Evolutionary conservation across 176 grass and related monocot species (phyloP).

Genomic region (Ampelocalamus luodianensis): DNA sequence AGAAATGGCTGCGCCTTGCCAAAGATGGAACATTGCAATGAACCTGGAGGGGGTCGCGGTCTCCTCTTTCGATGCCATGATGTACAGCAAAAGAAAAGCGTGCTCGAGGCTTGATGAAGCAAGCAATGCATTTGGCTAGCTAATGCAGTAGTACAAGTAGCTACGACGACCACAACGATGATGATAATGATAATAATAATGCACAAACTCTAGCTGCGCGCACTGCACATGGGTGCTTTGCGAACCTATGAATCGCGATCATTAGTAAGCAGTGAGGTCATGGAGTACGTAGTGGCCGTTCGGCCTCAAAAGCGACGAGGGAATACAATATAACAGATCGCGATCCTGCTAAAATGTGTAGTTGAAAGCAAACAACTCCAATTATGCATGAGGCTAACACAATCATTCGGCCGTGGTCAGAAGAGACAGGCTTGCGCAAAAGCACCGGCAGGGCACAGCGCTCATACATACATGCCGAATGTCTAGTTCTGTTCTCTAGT

Average conservation of each 20-base stretch:
- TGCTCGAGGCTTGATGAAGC: background rate
- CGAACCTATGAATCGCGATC: background rate
- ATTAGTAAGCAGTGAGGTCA: slow-evolving; percentile 4
- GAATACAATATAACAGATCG: slow-evolving; percentile 23
- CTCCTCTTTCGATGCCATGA: background rate
- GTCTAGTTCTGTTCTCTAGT: background rate
- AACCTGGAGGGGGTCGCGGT: slow-evolving; percentile 11
- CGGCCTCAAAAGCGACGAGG: background rate
- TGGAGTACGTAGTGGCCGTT: background rate
- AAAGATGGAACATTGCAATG: slow-evolving; percentile 26
- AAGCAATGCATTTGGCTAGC: background rate
- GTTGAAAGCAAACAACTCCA: background rate
- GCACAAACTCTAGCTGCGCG: background rate
- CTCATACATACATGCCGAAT: background rate
- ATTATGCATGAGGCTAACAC: slow-evolving; percentile 29
- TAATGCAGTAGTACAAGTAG: background rate
- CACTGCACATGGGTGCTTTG: slow-evolving; percentile 21
- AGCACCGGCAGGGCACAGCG: background rate
- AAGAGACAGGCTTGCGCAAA: slow-evolving; percentile 26
- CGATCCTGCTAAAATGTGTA: background rate
- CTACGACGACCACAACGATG: too few relatives aligned
- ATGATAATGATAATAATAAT: background rate
- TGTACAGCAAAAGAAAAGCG: background rate
- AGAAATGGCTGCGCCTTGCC: background rate
- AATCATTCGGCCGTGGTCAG: slow-evolving; percentile 26